A percentile compares a stretch with the other conserved stretches of the same genome.
Evolutionary conservation across 2,329 filamentous ascomycete genomes (phyloP).

Genomic region (Chaetomiaceae sp.): DNA sequence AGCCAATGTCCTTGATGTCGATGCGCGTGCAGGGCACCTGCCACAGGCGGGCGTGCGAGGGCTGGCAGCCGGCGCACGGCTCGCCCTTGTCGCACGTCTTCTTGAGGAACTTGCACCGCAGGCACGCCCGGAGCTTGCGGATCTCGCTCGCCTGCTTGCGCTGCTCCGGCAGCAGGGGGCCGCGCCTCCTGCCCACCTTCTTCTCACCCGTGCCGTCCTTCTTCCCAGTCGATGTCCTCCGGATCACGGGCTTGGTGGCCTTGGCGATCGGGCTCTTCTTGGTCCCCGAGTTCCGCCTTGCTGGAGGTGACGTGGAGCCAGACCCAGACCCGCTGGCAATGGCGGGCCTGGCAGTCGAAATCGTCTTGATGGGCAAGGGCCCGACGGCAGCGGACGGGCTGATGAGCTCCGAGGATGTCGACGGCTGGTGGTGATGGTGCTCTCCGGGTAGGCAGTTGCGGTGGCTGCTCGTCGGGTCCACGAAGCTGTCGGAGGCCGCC

Average conservation of each 20-base stretch:
- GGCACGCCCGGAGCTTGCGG: conserved; percentile 85
- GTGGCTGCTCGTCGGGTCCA: conserved; percentile 55
- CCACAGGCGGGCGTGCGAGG: conserved; percentile 92
- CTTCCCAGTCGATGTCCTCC: conserved; percentile 71
- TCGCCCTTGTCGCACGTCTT: conserved; percentile 98
- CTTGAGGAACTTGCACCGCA: conserved; percentile 97
- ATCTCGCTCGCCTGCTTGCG: conserved; percentile 96
- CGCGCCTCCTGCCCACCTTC: conserved; percentile 85
- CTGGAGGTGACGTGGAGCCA: conserved; percentile 57
- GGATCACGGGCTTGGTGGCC: conserved; percentile 77
- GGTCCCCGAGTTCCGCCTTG: conserved; percentile 64
- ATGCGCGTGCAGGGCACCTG: conserved; percentile 97
- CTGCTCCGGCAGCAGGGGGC: conserved; percentile 87
- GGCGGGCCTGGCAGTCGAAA: conserved; percentile 56
- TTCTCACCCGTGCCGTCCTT: conserved; percentile 78
- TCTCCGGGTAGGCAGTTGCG: conserved; percentile 60
- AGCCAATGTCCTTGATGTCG: conserved; percentile 96
- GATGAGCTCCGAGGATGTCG: conserved; percentile 49
- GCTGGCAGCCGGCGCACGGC: conserved; percentile 91
- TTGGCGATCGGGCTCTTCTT: conserved; percentile 78
- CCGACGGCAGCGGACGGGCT: conserved; percentile 65
- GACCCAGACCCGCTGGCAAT: conserved; percentile 58
- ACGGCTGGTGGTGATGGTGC: conserved; percentile 41
- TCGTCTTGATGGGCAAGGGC: conserved; percentile 65
- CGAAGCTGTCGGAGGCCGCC: conserved; percentile 71